Conservation (phyloP, 257 asterid genomes). For the Fraxinus quadrangulata region DNA sequence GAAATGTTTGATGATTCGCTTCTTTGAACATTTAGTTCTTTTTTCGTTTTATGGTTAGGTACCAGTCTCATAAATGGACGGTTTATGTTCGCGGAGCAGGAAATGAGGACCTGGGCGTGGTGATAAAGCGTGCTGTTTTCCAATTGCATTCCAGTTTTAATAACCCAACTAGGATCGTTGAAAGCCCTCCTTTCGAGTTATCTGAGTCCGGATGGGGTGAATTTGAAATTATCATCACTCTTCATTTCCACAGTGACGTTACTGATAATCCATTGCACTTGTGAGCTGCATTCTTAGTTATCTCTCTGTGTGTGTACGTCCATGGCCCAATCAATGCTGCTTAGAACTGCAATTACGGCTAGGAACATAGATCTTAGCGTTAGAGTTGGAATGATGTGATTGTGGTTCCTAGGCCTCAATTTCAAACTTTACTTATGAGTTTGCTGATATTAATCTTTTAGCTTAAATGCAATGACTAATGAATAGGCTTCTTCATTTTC, state of each 20-base stretch:
- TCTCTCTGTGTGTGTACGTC: conserved; percentile 10
- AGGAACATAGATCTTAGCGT: neutral
- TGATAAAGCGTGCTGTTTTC: conserved; percentile 79
- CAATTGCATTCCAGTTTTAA: conserved; percentile 94
- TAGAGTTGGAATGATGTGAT: neutral
- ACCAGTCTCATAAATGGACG: conserved; percentile 91
- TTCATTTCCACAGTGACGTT: conserved; percentile 78
- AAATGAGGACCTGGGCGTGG: conserved; percentile 84
- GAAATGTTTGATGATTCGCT: conserved; percentile 38
- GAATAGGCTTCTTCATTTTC: neutral
- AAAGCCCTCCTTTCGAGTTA: conserved; percentile 79
- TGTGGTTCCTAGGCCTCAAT: neutral
- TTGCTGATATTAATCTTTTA: neutral
- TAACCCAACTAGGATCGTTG: conserved; percentile 79
- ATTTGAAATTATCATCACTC: conserved; percentile 90
- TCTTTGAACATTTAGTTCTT: neutral
- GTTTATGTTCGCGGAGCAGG: conserved; percentile 85
- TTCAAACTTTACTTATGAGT: neutral
- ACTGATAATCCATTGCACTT: conserved; percentile 83
- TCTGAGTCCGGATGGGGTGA: conserved; percentile 99
- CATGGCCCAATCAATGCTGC: neutral
- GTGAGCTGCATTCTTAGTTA: conserved; percentile 55
- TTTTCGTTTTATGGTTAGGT: conserved; percentile 38
- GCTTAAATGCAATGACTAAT: neutral
- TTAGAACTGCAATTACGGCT: neutral